Evolutionary conservation across 2,329 filamentous ascomycete species (phyloP), one percentile per base, ranked within the genome.

Genomic region (Magnaporthiopsis rhizophila): DNA sequence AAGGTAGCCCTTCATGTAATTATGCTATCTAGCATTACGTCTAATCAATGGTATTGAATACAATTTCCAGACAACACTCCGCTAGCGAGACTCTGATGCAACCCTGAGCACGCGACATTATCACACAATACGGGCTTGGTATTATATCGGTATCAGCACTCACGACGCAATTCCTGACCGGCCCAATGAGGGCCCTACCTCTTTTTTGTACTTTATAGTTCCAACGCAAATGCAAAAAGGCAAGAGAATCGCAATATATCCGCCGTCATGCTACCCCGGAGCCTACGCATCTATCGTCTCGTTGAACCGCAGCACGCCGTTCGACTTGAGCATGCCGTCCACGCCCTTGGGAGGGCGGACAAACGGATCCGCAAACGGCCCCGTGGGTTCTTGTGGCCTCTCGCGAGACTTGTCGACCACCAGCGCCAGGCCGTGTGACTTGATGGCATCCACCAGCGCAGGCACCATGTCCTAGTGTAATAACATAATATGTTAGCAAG

Each of bases 241-340:
- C 38, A 50, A 50, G 15, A 50, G 38, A 50, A 50, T 18, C 15
- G 7, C 7, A 53, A 24, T 21, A 53, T 8, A n/a, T 30, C 30
- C 30, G 34, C 18, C 13, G 6, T 24, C 45, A 7, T 11, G n/a
- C 30, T 24, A 53, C 45, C 21, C 6, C 21, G 45, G 86, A 81
- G 72, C 93, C 90, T 80, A 98, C 92, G 86, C 82, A 72, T 93
- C 90, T 80, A 98, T 92, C 67, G 89, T 92, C 77, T 97, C 93
- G 74, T 94, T 96, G 76, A 99, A 99, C 69, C 90, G 85, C 74
- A 99, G 78, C 68, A 98, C 90, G 13, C 94, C 95, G 73, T 96
- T 92, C 61, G 84, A 86, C 78, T 88, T 92, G 73, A 98, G 79
- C 66, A 96, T 83, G 12, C 95, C 94, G 74, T 98, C 95, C 56